Base-by-base conservation (phyloP, 345 rosid species). In the Camelina sativa region DNA sequence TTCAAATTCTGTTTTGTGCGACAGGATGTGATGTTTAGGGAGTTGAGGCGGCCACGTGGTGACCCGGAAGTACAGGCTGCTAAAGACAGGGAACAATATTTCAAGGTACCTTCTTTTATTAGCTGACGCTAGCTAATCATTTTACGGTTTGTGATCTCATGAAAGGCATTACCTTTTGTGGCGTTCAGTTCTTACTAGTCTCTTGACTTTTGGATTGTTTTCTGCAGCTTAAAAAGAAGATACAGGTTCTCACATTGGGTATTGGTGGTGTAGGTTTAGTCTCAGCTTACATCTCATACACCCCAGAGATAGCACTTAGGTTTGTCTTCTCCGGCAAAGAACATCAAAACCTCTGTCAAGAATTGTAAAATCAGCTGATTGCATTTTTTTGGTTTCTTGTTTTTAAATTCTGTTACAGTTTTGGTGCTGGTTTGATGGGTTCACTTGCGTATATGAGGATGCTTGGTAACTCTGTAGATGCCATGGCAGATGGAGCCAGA, bases 241-340 rank as follows among this genome's bases (percentile, higher is more conserved):
- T 94, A 79, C 97, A 94, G 80, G 50, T 84, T 76, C 86, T 88
- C 59, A 94, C 96, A 23, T 34, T 88, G 52, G 91, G 88, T 64
- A 83, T 91, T 16, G 98, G 98, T 68, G 85, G 95, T 71, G 84
- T 91, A 28, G 97, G 98, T 55, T 74, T 94, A 75, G 91, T 88
- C 80, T 94, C 98, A 19, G 80, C 97, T 28, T 94, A 88, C 77
- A 76, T 90, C 64, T 86, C 93, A 38, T 94, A 94, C 76, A 79
- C 97, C 8, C 88, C 97, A 19, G 98, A 89, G 86, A 84, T 94
- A 67, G 84, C 96, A 43, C 91, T 85, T 62, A 94, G 98, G 98
- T 94, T 73, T 66, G 82, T 59, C n/a, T 38, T 50, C 41, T 35
- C 55, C 15, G 41, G 11, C 41, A 12, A 58, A 15, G 30, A 47